phyloP scores from a whole-genome alignment of 1,284 basidiomycete species.

The Malassezia arunalokei region DNA sequence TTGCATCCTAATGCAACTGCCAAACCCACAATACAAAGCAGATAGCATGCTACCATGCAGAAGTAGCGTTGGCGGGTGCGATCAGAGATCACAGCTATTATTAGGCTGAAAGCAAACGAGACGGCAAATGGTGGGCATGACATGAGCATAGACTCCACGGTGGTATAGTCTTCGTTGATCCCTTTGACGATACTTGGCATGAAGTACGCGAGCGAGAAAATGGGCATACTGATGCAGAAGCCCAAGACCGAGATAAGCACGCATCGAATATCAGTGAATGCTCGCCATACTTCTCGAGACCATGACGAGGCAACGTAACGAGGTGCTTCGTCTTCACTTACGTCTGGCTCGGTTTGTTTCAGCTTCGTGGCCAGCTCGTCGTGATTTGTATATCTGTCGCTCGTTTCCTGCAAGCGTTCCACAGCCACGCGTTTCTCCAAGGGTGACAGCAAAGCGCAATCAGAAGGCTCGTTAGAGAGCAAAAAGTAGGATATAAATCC shows the following conservation, averaged over 20 bases:
- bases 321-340: neutral
- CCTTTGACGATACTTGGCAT: conserved; percentile 31
- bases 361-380: neutral
- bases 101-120: conserved; percentile 27
- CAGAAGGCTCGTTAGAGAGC: conserved; percentile 25
- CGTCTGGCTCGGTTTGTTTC: neutral
- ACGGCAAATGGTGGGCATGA: conserved; percentile 32
- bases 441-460: conserved; percentile 26
- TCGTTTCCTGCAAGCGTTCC: conserved; percentile 18
- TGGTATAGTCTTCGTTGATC: conserved; percentile 18
- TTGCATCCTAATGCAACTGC: conserved; percentile 22
- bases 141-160: conserved; percentile 26
- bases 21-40: conserved; percentile 25
- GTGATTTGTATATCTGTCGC: neutral
- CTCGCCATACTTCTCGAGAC: conserved; percentile 22
- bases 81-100: conserved; percentile 29
- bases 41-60: conserved; percentile 17
- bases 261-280: conserved; percentile 24
- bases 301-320: conserved; percentile 3
- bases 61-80: conserved; percentile 23
- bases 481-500: conserved; percentile 26
- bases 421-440: conserved; percentile 23
- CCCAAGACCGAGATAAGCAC: conserved; percentile 22
- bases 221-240: conserved; percentile 23
- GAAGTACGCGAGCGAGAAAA: conserved; percentile 37